Percentiles rank a stretch among this genome's conserved stretches.
Evolutionary conservation across 768 basidiomycete species (phyloP).

Genomic region (Chiua virens): DNA sequence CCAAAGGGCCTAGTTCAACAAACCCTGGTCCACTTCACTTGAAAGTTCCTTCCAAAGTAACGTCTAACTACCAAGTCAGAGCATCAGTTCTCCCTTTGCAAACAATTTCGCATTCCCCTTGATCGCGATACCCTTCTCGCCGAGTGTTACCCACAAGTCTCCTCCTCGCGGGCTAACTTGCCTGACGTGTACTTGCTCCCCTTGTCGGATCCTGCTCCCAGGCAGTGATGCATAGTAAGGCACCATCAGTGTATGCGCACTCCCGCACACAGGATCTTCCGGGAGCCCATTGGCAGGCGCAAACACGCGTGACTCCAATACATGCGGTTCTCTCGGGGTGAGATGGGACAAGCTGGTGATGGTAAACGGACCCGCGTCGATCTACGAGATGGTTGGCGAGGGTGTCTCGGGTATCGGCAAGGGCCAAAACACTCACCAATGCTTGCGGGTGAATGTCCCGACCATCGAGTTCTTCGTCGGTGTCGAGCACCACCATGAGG

Average conservation of each 20-base stretch:
- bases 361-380: conserved; percentile 4
- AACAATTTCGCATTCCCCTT: conserved; percentile 33
- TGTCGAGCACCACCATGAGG: conserved; percentile 44
- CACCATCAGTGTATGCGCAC: conserved; percentile 47
- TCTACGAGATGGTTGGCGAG: not conserved
- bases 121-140: conserved; percentile 35
- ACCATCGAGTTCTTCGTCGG: conserved; percentile 35
- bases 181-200: conserved; percentile 41
- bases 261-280: conserved; percentile 56
- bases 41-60: no score
- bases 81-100: conserved; percentile 1
- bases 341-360: conserved; percentile 41
- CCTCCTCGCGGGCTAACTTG: conserved; percentile 56
- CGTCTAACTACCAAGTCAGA: not conserved
- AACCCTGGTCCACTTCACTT: no score
- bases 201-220: conserved; percentile 13
- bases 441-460: conserved; percentile 31
- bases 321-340: conserved; percentile 31
- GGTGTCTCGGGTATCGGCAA: no score
- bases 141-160: conserved; percentile 40
- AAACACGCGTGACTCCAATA: conserved; percentile 54
- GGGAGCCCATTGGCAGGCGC: conserved; percentile 32
- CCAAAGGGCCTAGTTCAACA: no score
- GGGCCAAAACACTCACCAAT: conserved; percentile 27
- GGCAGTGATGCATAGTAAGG: conserved; percentile 47